Conservation (phyloP, 331 rosid genomes). For the Acacia concinna region DNA sequence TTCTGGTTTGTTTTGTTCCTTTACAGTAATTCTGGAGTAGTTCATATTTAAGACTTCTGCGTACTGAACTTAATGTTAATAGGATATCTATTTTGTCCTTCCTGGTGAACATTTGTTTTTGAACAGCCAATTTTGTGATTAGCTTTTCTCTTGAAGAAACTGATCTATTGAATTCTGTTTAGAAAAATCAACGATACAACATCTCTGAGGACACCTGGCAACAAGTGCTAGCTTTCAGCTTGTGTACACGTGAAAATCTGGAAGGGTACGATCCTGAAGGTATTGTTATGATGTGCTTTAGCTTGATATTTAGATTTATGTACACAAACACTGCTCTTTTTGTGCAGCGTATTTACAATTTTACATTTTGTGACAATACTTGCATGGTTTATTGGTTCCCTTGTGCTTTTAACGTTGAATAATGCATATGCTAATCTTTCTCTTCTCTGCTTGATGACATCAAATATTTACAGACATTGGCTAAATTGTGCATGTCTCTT, state of each 20-base stretch:
- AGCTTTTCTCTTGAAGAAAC: conserved; percentile 23
- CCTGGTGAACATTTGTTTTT: neutral
- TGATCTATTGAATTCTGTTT: conserved; percentile 36
- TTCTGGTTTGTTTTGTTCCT: neutral
- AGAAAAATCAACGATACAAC: conserved; percentile 94
- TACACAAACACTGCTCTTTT: neutral
- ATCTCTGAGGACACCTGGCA: conserved; percentile 96
- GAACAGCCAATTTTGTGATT: conserved; percentile 14
- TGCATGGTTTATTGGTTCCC: conserved; percentile 7
- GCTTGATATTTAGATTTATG: conserved; percentile 7
- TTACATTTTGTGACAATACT: conserved; percentile 7
- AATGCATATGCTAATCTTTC: neutral
- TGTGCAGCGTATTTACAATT: conserved; percentile 15
- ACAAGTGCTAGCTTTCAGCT: conserved; percentile 94
- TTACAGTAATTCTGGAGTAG: neutral
- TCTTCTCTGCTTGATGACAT: neutral
- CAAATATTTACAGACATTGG: neutral
- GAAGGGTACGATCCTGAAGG: conserved; percentile 97
- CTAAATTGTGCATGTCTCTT: neutral
- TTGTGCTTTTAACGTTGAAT: conserved; percentile 17
- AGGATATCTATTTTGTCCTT: neutral
- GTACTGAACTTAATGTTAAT: neutral
- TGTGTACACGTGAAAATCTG: conserved; percentile 81
- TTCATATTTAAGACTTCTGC: neutral
- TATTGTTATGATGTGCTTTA: conserved; percentile 38